Conservation (phyloP, 441 rosid species). For the Adansonia grandidieri region DNA sequence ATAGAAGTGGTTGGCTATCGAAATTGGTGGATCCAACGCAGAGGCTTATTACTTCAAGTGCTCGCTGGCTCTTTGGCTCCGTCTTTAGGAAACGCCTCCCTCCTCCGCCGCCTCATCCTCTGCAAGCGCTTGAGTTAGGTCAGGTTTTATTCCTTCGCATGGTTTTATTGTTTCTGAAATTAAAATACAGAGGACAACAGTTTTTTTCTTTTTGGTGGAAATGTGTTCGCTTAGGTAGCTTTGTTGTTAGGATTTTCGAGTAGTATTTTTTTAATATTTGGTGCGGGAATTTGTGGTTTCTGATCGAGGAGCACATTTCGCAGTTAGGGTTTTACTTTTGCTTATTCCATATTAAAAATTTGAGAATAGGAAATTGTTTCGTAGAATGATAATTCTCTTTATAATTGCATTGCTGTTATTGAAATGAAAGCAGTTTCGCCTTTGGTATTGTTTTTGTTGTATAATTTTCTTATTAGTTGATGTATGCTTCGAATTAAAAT, state of each 20-base stretch:
- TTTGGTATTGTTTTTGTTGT: background rate
- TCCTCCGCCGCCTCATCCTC: constrained; percentile 46
- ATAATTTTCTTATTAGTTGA: background rate
- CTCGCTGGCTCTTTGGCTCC: constrained; percentile 73
- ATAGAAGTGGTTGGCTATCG: constrained; percentile 71
- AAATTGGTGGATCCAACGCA: constrained; percentile 94
- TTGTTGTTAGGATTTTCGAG: background rate
- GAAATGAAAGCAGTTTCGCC: background rate
- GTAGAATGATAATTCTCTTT: background rate
- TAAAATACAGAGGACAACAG: too few relatives aligned
- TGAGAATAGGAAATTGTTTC: background rate
- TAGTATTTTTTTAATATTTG: background rate
- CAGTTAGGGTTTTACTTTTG: background rate
- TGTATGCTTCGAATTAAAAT: background rate
- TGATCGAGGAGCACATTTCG: background rate
- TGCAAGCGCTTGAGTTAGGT: constrained; percentile 60
- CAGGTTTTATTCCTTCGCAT: background rate
- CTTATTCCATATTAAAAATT: background rate
- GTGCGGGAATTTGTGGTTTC: background rate
- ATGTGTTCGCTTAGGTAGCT: background rate
- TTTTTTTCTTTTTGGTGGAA: background rate
- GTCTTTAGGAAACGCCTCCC: constrained; percentile 76
- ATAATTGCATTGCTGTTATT: background rate
- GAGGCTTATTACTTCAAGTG: constrained; percentile 68
- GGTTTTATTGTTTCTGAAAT: background rate